Percentiles rank a stretch among this genome's conserved stretches.
Evolutionary conservation across 1,284 basidiomycete species (phyloP).

Genomic region (Spongispora temasekensis): DNA sequence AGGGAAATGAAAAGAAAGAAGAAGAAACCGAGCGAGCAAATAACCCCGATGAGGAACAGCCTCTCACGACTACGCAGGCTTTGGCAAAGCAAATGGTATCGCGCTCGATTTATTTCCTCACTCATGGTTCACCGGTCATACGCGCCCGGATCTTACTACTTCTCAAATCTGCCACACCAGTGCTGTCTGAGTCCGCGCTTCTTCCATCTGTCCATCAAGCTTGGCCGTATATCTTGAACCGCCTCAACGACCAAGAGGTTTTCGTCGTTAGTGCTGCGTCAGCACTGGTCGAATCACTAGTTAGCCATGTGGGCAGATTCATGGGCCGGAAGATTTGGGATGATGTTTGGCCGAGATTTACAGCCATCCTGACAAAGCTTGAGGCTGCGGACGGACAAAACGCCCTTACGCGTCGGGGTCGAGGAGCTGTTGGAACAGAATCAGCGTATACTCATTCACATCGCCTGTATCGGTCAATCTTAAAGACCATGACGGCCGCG

Average conservation of each 20-base stretch:
- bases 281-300: conserved; percentile 67
- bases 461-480: conserved; percentile 69
- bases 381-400: conserved; percentile 59
- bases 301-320: conserved; percentile 72
- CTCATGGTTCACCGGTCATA: conserved; percentile 81
- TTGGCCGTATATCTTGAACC: conserved; percentile 88
- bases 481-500: conserved; percentile 71
- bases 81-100: conserved; percentile 83
- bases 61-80: conserved; percentile 69
- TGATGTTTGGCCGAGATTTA: conserved; percentile 87
- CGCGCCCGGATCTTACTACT: conserved; percentile 80
- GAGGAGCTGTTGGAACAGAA: conserved; percentile 56
- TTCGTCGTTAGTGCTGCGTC: conserved; percentile 80
- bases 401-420: conserved; percentile 61
- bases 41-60: conserved; percentile 41
- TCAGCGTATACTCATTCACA: conserved; percentile 79
- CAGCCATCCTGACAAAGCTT: conserved; percentile 57
- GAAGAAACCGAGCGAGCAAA: conserved; percentile 23
- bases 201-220: conserved; percentile 82
- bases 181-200: conserved; percentile 74
- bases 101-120: conserved; percentile 87
- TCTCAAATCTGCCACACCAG: conserved; percentile 69
- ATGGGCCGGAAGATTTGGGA: conserved; percentile 85
- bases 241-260: conserved; percentile 69
- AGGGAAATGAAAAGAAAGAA: conserved; percentile 25